Percentiles rank a stretch among this genome's conserved stretches.
Evolutionary conservation across 2,329 filamentous ascomycete species (phyloP).

Genomic region (Blastomyces emzantsi): DNA sequence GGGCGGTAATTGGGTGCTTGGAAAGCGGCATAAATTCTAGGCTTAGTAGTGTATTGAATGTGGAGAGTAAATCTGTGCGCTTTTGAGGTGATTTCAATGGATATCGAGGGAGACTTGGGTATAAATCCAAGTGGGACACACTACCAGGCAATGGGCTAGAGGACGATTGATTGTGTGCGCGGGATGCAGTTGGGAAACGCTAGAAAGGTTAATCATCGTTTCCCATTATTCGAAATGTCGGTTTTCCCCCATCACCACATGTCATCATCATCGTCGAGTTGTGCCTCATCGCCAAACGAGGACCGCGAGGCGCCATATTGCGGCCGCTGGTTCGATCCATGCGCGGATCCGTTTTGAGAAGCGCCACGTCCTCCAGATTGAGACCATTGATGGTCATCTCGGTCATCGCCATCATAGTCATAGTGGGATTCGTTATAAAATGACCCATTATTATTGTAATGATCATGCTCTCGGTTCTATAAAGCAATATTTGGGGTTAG

Average conservation of each 20-base stretch:
- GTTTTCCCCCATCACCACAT: slow-evolving; percentile 37
- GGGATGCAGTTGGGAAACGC: background rate
- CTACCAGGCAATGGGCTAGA: background rate
- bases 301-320: slow-evolving; percentile 31
- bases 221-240: background rate
- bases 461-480: slow-evolving; percentile 24
- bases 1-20: background rate
- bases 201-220: background rate
- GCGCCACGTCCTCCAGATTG: slow-evolving; percentile 32
- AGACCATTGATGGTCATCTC: slow-evolving; percentile 29
- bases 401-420: slow-evolving; percentile 41
- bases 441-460: slow-evolving; percentile 35
- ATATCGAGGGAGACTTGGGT: slow-evolving; percentile 2
- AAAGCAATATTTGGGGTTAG: slow-evolving; percentile 11
- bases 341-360: slow-evolving; percentile 32
- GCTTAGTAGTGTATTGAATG: background rate
- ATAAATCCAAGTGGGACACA: slow-evolving; percentile 1
- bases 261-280: slow-evolving; percentile 37
- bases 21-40: background rate
- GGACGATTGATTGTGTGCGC: background rate
- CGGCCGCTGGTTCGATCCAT: slow-evolving; percentile 28
- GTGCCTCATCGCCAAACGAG: slow-evolving; percentile 34
- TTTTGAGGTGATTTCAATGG: background rate
- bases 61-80: background rate
- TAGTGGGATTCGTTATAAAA: slow-evolving; percentile 45